Evolutionary conservation across 495 filamentous ascomycete species (phyloP).

Genomic region (Penicillium nucicola): DNA sequence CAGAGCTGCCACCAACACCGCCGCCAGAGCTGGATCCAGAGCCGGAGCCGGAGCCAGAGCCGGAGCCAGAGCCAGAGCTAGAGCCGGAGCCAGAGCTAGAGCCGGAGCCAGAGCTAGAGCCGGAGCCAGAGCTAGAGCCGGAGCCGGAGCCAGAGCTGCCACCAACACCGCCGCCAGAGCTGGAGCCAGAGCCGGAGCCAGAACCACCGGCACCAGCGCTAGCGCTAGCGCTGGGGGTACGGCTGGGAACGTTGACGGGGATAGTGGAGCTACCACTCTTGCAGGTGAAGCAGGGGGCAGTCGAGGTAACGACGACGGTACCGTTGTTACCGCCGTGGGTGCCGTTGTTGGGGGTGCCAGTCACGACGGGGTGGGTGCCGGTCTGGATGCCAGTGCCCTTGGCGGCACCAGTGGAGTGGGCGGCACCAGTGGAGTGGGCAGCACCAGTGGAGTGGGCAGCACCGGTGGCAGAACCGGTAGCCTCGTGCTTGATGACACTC

Average conservation of each 20-base stretch:
- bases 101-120: slow-evolving; percentile 4
- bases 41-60: neutral
- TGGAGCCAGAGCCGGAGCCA: neutral
- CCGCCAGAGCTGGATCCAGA: slow-evolving; percentile 1
- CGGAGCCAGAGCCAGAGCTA: neutral
- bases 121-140: slow-evolving; percentile 5
- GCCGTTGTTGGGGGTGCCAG: slow-evolving; percentile 7
- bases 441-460: neutral
- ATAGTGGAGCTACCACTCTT: slow-evolving; percentile 3
- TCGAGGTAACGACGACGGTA: neutral
- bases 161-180: neutral
- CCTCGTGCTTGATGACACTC: neutral
- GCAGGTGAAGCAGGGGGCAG: slow-evolving; percentile 3
- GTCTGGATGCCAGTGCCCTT: slow-evolving; percentile 5
- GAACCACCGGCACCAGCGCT: neutral
- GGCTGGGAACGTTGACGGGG: neutral
- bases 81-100: slow-evolving; percentile 2
- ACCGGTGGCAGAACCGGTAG: slow-evolving; percentile 5
- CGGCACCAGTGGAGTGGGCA: neutral
- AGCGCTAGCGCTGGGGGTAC: slow-evolving; percentile 6
- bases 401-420: neutral
- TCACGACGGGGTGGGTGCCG: slow-evolving; percentile 12
- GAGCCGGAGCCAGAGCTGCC: slow-evolving; percentile 1
- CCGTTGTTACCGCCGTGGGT: neutral
- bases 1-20: neutral